Evolutionary conservation across 139 green algal genomes (phyloP).

Genomic region (Eudorina sp.): DNA sequence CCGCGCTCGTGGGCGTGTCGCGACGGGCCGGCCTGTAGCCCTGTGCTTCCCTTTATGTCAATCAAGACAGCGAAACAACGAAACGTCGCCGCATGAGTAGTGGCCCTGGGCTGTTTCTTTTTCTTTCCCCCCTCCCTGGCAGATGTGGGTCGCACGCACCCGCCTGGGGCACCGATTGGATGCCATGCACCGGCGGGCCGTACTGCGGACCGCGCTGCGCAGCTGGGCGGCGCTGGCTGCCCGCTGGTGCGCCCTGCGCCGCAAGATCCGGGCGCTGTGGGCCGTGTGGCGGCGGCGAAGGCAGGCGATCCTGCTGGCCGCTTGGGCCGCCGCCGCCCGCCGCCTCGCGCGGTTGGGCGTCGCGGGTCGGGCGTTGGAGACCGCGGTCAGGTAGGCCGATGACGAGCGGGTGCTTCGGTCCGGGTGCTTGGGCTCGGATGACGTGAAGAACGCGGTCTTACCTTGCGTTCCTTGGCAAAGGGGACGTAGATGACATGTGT

Average conservation of each 20-base stretch:
- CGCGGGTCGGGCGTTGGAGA: background rate
- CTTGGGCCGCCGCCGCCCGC: background rate
- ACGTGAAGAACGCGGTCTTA: too few species aligned
- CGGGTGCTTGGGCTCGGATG: too few species aligned
- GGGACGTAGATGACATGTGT: too few species aligned
- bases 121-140: too few species aligned
- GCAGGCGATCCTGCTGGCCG: background rate
- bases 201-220: slow-evolving; percentile 23
- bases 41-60: too few species aligned
- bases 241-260: background rate
- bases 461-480: too few species aligned
- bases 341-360: background rate
- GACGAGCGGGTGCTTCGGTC: background rate
- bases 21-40: too few species aligned
- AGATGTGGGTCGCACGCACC: background rate
- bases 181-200: background rate
- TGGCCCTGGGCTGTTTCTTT: too few species aligned
- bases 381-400: background rate
- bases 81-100: too few species aligned
- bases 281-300: background rate
- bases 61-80: too few species aligned
- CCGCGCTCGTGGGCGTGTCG: too few species aligned
- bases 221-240: background rate
- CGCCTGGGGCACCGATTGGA: background rate
- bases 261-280: background rate